Base-by-base conservation (phyloP, 192 early-diverging fungal genomes). In the Coemansia sp. region DNA sequence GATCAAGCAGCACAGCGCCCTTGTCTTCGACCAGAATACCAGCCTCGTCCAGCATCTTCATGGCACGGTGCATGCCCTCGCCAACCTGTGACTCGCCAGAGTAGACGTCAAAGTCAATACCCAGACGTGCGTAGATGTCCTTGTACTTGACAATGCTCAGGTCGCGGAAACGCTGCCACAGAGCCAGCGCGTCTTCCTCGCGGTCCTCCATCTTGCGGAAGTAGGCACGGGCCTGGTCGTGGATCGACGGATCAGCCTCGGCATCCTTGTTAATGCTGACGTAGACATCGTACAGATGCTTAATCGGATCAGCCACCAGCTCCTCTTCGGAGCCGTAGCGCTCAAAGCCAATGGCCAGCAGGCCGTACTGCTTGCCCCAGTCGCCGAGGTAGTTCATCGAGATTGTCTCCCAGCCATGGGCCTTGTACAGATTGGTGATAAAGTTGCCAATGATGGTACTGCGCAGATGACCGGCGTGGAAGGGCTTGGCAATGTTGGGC, bases 301-400 rank as follows among this genome's bases (percentile, higher is more conserved):
- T 84, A 51, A 95, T 97, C 10, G 95, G 92, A 66, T 98, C 89
- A 17, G 66, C 74, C 33, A 81, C 52, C 18, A 98, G 82, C 60
- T 84, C 67, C 55, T 92, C 85, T 59, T 96, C 94, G 40, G 74
- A 80, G 30, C 94, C 94, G 66, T 88, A 86, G 53, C 85, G 85
- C 54, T 80, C 80, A 69, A 86, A 96, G 56, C 94, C 95, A 50
- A 98, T 76, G 44, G 95, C 95, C 66, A 97, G 83, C 57, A 96
- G 78, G 61, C 94, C 97, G 68, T 93, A 99, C 81, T 98, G 96
- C 77, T 96, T 99, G 57, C 97, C 97, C 97, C 97, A 99, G 73
- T 99, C 96, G 55, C 97, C 97, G 30, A 99, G 80, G 74, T 99
- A 96, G 84, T 99, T 99, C 82, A 97, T 91, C 39, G 85, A 80